Conservation (phyloP, 129 eudicot species). For the Lonicera japonica region DNA sequence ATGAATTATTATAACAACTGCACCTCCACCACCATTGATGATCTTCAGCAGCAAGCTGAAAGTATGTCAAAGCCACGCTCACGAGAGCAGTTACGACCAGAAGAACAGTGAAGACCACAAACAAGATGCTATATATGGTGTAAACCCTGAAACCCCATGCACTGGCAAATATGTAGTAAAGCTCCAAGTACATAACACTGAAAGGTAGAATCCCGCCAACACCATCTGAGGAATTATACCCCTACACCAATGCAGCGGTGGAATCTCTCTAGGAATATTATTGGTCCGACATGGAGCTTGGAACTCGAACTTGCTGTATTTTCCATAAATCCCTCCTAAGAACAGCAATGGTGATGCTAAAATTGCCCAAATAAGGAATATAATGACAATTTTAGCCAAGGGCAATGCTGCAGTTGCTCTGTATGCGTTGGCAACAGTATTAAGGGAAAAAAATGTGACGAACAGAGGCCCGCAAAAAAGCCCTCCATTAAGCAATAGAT, state of each 20-base stretch:
- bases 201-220: slow-evolving; percentile 52
- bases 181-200: slow-evolving; percentile 38
- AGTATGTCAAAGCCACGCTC: slow-evolving; percentile 49
- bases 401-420: slow-evolving; percentile 38
- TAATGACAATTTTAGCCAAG: slow-evolving; percentile 25
- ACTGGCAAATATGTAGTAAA: slow-evolving; percentile 34
- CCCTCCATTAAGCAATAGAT: slow-evolving; percentile 30
- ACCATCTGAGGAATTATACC: slow-evolving; percentile 52
- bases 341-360: slow-evolving; percentile 36
- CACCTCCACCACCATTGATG: slow-evolving; percentile 78
- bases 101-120: slow-evolving; percentile 44
- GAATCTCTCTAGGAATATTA: slow-evolving; percentile 46
- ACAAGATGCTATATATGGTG: slow-evolving; percentile 34
- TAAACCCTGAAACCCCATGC: slow-evolving; percentile 45
- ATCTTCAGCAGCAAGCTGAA: slow-evolving; percentile 69
- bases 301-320: slow-evolving; percentile 25
- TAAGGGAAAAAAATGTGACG: slow-evolving; percentile 33
- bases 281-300: slow-evolving; percentile 42
- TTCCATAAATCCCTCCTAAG: slow-evolving; percentile 38
- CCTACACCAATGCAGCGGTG: slow-evolving; percentile 39
- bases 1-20: neutral
- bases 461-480: slow-evolving; percentile 36
- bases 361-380: slow-evolving; percentile 35
- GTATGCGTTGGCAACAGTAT: slow-evolving; percentile 29
- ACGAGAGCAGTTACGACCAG: slow-evolving; percentile 47